A percentile compares a stretch with the other conserved stretches of the same genome.
phyloP scores from a whole-genome alignment of 768 basidiomycete genomes.

The Mrakia gelida region DNA sequence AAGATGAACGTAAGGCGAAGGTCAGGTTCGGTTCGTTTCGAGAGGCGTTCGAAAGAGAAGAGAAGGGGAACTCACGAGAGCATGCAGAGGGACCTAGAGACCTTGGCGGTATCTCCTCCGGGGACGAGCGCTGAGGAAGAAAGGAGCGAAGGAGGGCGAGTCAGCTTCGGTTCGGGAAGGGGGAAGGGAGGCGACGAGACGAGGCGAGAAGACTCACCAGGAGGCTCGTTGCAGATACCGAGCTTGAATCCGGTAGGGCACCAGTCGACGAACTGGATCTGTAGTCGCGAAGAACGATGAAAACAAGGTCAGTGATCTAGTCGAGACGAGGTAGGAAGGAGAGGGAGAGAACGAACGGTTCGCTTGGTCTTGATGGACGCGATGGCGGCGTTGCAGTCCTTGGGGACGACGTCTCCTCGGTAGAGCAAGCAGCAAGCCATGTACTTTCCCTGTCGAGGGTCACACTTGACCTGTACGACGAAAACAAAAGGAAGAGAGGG shows the following conservation, averaged over 20 bases:
- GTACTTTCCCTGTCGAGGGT: conserved; percentile 97
- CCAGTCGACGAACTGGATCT: conserved; percentile 38
- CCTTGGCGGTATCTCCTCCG: conserved; percentile 91
- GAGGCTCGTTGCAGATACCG: conserved; percentile 93
- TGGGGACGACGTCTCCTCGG: conserved; percentile 94
- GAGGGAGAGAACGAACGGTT: conserved; percentile 55
- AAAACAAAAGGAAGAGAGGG: neutral
- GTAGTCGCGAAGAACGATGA: neutral
- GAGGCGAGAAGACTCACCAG: neutral
- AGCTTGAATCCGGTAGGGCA: conserved; percentile 77
- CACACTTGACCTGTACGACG: conserved; percentile 61
- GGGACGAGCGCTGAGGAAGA: conserved; percentile 68
- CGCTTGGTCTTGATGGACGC: conserved; percentile 93
- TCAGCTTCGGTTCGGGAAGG: neutral
- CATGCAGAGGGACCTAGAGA: conserved; percentile 93
- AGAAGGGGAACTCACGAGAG: conserved; percentile 45
- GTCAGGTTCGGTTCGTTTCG: neutral
- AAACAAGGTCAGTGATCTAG: neutral
- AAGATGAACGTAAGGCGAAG: conserved; percentile 46
- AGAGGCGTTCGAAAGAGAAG: no score
- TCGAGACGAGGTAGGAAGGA: neutral
- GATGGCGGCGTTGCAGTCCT: conserved; percentile 90
- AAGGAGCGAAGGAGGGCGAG: neutral
- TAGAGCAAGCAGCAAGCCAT: conserved; percentile 89
- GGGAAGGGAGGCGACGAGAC: neutral